These are phyloP conservation scores for Scedosporium minutisporum DNA, from an alignment of 2,329 filamentous ascomycete genomes.

Conservation along the genomic window DNA sequence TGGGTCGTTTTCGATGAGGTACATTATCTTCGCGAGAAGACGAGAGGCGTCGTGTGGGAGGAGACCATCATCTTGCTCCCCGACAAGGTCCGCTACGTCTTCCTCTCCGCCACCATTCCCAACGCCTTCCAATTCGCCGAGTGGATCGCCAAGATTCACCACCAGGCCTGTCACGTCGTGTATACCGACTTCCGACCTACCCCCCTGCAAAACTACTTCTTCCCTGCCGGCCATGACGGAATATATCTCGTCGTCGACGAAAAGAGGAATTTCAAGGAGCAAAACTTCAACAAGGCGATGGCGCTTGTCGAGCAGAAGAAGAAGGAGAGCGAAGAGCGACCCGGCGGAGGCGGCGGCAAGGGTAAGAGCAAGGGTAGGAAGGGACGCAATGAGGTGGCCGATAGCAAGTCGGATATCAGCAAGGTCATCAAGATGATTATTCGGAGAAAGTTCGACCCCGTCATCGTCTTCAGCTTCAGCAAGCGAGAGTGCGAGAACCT, in stretches of 20 bases:
- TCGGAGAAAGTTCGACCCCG: conserved; percentile 91
- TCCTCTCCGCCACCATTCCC: conserved; percentile 93
- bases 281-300: conserved; percentile 98
- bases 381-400: conserved; percentile 56
- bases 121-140: conserved; percentile 99
- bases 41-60: conserved; percentile 95
- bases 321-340: conserved; percentile 66
- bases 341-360: conserved; percentile 27
- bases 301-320: conserved; percentile 77
- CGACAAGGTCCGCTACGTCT: conserved; percentile 98
- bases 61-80: conserved; percentile 97
- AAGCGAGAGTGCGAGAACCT: conserved; percentile 92
- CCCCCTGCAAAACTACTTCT: conserved; percentile 95
- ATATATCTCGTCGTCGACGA: conserved; percentile 94
- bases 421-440: conserved; percentile 99
- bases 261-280: conserved; percentile 89
- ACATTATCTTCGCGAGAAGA: conserved; percentile 94
- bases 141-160: conserved; percentile 97
- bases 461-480: conserved; percentile 99
- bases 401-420: conserved; percentile 72
- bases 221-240: conserved; percentile 82
- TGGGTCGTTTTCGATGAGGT: conserved; percentile 99
- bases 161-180: conserved; percentile 95
- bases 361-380: conserved; percentile 90
- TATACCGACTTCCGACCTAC: conserved; percentile 98